A percentile compares a stretch with the other conserved stretches of the same genome.
phyloP scores from a whole-genome alignment of 768 basidiomycete species.

The Stropharia rugosoannulata region DNA sequence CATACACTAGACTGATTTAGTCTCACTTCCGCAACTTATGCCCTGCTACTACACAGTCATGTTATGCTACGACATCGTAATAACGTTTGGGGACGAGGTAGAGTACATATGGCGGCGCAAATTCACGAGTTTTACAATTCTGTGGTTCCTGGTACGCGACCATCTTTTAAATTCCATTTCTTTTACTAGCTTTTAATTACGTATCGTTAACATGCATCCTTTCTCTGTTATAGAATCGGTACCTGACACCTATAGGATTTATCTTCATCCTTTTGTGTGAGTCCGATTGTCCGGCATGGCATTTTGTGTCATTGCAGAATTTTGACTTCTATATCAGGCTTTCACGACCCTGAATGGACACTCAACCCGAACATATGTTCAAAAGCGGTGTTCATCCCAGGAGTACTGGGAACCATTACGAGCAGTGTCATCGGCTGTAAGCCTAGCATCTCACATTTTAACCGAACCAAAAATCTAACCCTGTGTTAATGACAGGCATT shows the following conservation, averaged over 20 bases:
- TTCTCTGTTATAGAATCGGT: neutral
- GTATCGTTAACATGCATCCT: neutral
- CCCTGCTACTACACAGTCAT: neutral
- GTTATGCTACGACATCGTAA: slow-evolving; percentile 7
- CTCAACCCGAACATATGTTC: neutral
- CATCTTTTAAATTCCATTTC: neutral
- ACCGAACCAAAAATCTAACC: neutral
- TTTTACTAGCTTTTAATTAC: neutral
- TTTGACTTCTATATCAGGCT: neutral
- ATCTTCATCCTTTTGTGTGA: slow-evolving; percentile 2
- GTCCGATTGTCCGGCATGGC: neutral
- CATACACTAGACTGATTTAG: too few species aligned
- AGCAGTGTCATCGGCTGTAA: slow-evolving; percentile 3
- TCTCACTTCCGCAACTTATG: too few species aligned
- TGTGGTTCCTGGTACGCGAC: slow-evolving; percentile 1
- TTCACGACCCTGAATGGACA: slow-evolving; percentile 5
- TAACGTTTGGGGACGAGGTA: slow-evolving; percentile 8
- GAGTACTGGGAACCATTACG: slow-evolving; percentile 1
- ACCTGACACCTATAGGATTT: slow-evolving; percentile 7
- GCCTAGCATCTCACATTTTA: neutral
- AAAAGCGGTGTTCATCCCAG: slow-evolving; percentile 4
- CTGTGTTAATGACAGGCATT: neutral
- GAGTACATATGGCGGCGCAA: slow-evolving; percentile 4
- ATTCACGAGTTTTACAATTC: slow-evolving; percentile 4
- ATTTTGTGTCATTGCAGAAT: neutral